Base-by-base conservation (phyloP, 1,284 basidiomycete genomes). In the Leccinum pachyderme region DNA sequence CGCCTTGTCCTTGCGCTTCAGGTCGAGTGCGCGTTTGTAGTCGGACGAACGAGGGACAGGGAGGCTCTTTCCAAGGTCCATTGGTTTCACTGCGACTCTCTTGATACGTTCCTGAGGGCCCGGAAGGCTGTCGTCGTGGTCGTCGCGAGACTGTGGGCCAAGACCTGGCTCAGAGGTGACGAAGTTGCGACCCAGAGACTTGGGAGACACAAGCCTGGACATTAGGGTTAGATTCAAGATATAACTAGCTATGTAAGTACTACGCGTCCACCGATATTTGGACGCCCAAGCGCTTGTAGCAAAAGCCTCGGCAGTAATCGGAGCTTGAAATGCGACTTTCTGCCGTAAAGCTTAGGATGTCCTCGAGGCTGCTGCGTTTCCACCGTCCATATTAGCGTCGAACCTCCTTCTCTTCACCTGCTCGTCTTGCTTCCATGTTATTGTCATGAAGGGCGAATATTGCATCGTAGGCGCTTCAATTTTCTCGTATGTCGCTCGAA, bases 401-500 rank as follows among this genome's bases (percentile, higher is more conserved):
- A 46, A 51, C 52, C 47, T 59, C 57, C 53, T 55, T 59, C 58
- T 59, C 18, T 2, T 41, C 0, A 41, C 22, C 39, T 41, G 0
- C 13, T 51, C 46, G 25, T 53, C 43, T 60, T 59, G 49, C 53
- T 58, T 68, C 63, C 59, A 66, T 66, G 68, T 52, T 52, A 64
- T 60, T 44, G 59, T 50, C 66, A 82, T 88, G 81, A 84, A 80
- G 56, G 87, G 87, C 33, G 87, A 89, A 78, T 60, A 87, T 59
- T 90, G 85, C 69, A 79, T 91, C 41, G 82, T 84, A 56, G 71
- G 80, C 58, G 86, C 82, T 54, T 81, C 87, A 48, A 61, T 89
- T 56, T 74, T 90, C 52, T 84, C 87, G 88, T 87, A 67, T 59
- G 83, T 79, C 31, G 24, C 59, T 52, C 53, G 43, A 51, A 39